Percentiles rank a stretch among this genome's conserved stretches.
Evolutionary conservation across 345 rosid genomes (phyloP).

Genomic region (Hypericum androsaemum): DNA sequence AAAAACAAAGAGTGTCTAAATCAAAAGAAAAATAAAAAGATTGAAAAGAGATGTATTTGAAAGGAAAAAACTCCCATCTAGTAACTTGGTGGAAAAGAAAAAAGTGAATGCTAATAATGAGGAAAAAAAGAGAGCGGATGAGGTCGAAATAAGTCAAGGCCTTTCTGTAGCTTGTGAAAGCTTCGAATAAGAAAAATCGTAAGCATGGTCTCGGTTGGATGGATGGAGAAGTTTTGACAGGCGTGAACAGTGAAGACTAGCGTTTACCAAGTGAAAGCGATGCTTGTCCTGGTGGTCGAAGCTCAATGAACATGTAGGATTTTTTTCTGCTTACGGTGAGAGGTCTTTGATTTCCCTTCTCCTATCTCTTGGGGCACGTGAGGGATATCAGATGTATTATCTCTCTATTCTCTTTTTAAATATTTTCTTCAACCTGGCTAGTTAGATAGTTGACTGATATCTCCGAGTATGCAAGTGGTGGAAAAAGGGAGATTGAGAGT

Average conservation of each 20-base stretch:
- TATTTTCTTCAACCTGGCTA: no score
- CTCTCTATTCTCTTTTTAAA: constrained; percentile 2
- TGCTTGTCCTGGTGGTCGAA: constrained; percentile 25
- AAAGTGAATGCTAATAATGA: constrained; percentile 1
- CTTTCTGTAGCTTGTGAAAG: neutral
- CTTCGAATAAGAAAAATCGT: constrained; percentile 3
- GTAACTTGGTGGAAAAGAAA: constrained; percentile 11
- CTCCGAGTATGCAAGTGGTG: no score
- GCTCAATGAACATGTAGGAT: constrained; percentile 18
- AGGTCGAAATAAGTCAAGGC: constrained; percentile 2
- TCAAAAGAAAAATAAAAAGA: constrained; percentile 9
- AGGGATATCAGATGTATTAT: constrained; percentile 15
- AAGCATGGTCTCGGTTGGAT: constrained; percentile 9
- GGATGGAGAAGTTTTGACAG: constrained; percentile 4
- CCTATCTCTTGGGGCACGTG: constrained; percentile 14
- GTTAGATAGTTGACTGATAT: no score
- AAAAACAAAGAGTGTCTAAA: neutral
- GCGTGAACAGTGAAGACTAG: constrained; percentile 16
- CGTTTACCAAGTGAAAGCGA: constrained; percentile 16
- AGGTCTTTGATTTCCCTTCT: constrained; percentile 25
- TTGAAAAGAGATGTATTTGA: neutral
- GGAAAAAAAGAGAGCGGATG: constrained; percentile 1
- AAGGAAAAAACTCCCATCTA: neutral
- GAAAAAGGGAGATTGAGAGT: no score
- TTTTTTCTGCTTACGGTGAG: constrained; percentile 27